Evolutionary conservation across 1,284 basidiomycete genomes (phyloP), one percentile per base, ranked within the genome.

Genomic region (Butyriboletus appendiculatus): DNA sequence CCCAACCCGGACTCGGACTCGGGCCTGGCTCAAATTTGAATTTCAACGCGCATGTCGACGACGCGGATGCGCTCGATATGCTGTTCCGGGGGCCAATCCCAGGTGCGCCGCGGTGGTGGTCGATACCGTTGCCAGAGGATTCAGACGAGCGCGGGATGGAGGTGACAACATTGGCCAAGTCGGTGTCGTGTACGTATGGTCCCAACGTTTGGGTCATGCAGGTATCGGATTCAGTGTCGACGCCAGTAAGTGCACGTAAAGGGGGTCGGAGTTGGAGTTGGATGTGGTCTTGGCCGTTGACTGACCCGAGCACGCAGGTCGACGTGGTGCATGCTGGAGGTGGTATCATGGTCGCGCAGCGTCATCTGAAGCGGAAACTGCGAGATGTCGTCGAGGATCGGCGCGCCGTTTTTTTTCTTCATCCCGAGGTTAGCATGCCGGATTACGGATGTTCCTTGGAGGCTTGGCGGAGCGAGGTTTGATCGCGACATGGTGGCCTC

Each of bases 61-160:
- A 45, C 22, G 7, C 18, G 28, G 37, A 32, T 16, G 9, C 26
- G 26, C 24, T 32, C 33, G 37, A 16, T 41, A 8, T 12, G 34
- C 16, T 53, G 26, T 15, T 38, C 16, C 11, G 18, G 0, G 22
- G 6, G 1, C 18, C 26, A 3, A 50, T 48, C 20, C 69, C 67
- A 3, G 64, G 60, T 38, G 66, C 69, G n/a, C 69, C 69, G n/a
- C 57, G 59, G 30, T 56, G 59, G 51, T 40, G 24, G n/a, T n/a
- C 59, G 15, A 50, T 5, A 18, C 50, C 61, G 8, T 39, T 68
- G 41, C 66, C 68, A 15, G 50, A 58, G 12, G 1, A 26, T 9
- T 26, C 26, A 7, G 50, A 55, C 16, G 51, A 53, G 3, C 22
- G 16, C 16, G 54, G 41, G 32, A 42, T 35, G n/a, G 26, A 34